Base-by-base conservation (phyloP, 2,329 filamentous ascomycete genomes). In the Neospermospora avenae region DNA sequence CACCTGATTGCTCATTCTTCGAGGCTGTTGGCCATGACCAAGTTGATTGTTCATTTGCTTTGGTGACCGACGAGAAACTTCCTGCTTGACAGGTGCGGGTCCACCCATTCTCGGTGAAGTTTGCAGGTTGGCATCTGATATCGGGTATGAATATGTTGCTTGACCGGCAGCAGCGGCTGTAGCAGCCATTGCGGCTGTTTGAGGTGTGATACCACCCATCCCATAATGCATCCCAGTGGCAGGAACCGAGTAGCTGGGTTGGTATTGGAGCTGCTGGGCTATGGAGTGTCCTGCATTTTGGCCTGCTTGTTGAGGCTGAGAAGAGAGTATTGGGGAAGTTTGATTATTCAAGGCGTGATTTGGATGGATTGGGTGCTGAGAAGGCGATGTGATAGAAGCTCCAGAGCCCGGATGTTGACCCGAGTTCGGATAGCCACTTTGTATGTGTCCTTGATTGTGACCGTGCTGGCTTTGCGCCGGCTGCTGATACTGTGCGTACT, bases 141-240 rank as follows among this genome's bases (percentile, higher is more conserved):
- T 78, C 76, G 92, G 85, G 63, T 89, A 88, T 68, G 89, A 89
- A 64, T 80, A 77, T 18, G 71, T 39, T 46, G 41, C 72, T 62
- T 91, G 88, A 42, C 93, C 93, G 5, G 92, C 93, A 11, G 93
- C 93, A 1, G 93, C 93, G 18, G 93, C 93, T 1, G 93, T 96
- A 22, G 89, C 85, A 46, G 89, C 93, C 90, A 96, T 95, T 60
- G 93, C 93, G 53, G 93, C 93, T 14, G 92, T 92, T 75, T 96
- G 91, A 4, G 70, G 65, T 28, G 67, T 68, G 49, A 92, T 91
- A 20, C 88, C 84, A 35, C 88, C 88, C 76, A 93, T 91, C 60
- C 83, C 87, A 77, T 96, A 96, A 57, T 90, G 87, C 85, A 96
- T 91, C 70, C 82, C 82, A 69, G 86, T 81, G 65, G 87, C 84